Percentiles rank a stretch among this genome's conserved stretches.
phyloP scores from a whole-genome alignment of 306 rosid genomes.

The Pueraria montana region DNA sequence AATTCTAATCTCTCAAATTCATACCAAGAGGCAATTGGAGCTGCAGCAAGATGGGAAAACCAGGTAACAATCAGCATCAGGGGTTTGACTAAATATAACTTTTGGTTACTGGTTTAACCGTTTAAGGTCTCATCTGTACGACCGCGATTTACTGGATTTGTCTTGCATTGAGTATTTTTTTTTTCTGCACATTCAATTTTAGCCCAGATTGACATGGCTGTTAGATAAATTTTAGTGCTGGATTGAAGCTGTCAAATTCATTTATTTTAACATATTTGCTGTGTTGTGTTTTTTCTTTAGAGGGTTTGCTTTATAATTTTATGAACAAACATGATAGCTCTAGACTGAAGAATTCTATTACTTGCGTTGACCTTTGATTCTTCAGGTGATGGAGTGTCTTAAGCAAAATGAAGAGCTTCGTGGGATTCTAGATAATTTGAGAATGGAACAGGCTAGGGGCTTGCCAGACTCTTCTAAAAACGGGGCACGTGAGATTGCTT shows the following conservation, averaged over 20 bases:
- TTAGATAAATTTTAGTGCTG: not conserved
- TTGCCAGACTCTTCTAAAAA: constrained; percentile 54
- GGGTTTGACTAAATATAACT: constrained; percentile 35
- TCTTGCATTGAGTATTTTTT: not conserved
- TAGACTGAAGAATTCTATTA: constrained; percentile 12
- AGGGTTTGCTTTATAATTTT: constrained; percentile 8
- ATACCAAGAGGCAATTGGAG: constrained; percentile 68
- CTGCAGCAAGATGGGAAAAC: constrained; percentile 80
- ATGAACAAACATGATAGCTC: constrained; percentile 24
- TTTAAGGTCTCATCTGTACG: constrained; percentile 17
- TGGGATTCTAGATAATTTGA: constrained; percentile 67
- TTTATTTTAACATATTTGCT: constrained; percentile 1
- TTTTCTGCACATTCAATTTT: constrained; percentile 6
- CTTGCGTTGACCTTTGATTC: constrained; percentile 41
- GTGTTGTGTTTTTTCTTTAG: constrained; percentile 3
- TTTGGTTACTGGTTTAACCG: constrained; percentile 23
- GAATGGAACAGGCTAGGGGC: constrained; percentile 72
- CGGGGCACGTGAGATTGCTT: constrained; percentile 50
- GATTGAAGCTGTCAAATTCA: not conserved
- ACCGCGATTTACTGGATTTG: constrained; percentile 29
- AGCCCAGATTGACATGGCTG: not conserved
- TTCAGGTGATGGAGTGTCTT: constrained; percentile 90
- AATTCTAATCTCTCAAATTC: constrained; percentile 77
- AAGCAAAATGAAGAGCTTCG: constrained; percentile 95
- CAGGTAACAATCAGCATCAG: constrained; percentile 63